Conservation (phyloP, 2,329 filamentous ascomycete genomes). For the Apiospora malaysiana region DNA sequence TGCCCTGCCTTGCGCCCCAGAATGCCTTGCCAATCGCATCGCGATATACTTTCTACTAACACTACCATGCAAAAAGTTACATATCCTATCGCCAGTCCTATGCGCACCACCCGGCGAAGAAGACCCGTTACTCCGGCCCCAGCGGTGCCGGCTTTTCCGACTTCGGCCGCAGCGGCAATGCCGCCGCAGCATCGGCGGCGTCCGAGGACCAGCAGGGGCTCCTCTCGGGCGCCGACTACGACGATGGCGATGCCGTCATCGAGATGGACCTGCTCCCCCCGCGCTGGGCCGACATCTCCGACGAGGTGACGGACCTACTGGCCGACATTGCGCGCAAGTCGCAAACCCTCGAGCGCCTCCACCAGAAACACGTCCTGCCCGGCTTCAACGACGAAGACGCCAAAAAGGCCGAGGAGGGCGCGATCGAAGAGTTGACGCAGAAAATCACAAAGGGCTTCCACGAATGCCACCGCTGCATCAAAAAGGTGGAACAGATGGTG, state of each 20-base stretch:
- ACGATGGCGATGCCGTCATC: constrained; percentile 93
- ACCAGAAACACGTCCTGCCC: constrained; percentile 95
- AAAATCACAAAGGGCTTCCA: constrained; percentile 90
- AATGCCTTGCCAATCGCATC: constrained; percentile 3
- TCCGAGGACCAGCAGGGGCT: constrained; percentile 73
- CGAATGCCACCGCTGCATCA: constrained; percentile 86
- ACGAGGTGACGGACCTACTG: constrained; percentile 87
- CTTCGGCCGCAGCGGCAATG: constrained; percentile 59
- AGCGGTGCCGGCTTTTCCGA: constrained; percentile 66
- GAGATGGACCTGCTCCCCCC: constrained; percentile 98
- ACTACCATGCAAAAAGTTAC: constrained; percentile 64
- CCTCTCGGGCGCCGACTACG: constrained; percentile 79
- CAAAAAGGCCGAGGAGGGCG: constrained; percentile 82
- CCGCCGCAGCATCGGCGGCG: constrained; percentile 37
- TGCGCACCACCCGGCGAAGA: constrained; percentile 89
- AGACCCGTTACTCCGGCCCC: constrained; percentile 68
- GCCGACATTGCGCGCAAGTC: constrained; percentile 82
- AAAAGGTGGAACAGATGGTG: constrained; percentile 87
- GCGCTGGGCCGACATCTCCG: constrained; percentile 93
- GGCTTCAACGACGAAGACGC: constrained; percentile 96
- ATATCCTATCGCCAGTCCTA: constrained; percentile 99
- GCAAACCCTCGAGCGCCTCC: constrained; percentile 84
- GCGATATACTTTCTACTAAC: neutral
- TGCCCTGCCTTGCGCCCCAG: neutral
- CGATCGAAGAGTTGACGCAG: constrained; percentile 91